Evolutionary conservation across 2,329 filamentous ascomycete genomes (phyloP), one percentile per base, ranked within the genome.

Genomic region (Phaeosphaeria sp.): DNA sequence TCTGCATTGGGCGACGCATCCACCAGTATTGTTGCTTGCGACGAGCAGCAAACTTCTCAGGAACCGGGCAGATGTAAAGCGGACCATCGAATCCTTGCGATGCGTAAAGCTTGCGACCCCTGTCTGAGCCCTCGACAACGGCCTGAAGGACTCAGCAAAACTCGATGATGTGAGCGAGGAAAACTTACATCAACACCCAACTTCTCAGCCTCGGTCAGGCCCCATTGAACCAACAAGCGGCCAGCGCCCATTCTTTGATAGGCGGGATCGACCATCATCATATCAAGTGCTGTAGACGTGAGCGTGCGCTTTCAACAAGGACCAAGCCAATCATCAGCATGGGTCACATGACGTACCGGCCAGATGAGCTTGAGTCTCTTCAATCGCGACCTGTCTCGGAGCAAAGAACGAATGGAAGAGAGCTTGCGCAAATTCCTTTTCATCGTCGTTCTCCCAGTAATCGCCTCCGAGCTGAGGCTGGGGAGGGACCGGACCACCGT

Each of bases 381-480:
- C 47, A 15, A 63, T 44, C 13, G 56, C 46, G 30, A 46, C 55
- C 55, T 60, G 55, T 18, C 55, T 63, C n/a, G 41, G 42, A 4
- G 42, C 39, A 33, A 60, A 56, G 52, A 58, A 58, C 3, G 21
- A 42, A 9, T 27, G 33, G n/a, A 60, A 63, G 11, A 63, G 23
- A 1, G 42, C 15, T 21, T 54, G 46, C n/a, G 54, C 60, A 41
- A 59, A 63, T 9, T 58, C 60, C 18, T 58, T 58, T 3, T 60
- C 54, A 3, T 58, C 58, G 3, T 58, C 51, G 23, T 33, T 54
- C 13, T 56, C 18, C 57, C 51, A 65, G 20, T 59, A 65, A 6
- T 56, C 36, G 13, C 57, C 57, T n/a, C 21, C 50, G 20, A 57
- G 20, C 27, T 52, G 15, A 48, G 57, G 47, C 33, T 59, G 51